Evolutionary conservation across 2,329 filamentous ascomycete species (phyloP).

Genomic region (Aspergillus sp.): DNA sequence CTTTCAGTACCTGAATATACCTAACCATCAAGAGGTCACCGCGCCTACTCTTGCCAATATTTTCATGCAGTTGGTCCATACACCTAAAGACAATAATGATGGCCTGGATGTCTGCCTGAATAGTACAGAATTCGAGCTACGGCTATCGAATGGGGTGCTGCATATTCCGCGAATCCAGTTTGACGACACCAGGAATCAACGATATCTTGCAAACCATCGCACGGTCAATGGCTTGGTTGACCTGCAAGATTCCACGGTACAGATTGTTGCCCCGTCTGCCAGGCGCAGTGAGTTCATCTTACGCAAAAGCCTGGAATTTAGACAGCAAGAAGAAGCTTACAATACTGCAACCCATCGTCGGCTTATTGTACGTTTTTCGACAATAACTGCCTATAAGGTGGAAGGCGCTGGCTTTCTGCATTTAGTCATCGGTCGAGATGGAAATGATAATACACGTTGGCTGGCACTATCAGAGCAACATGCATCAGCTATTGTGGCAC

Average conservation of each 20-base stretch:
- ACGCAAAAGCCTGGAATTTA: neutral
- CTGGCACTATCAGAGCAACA: conserved; percentile 1
- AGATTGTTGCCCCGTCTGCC: neutral
- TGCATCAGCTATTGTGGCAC: neutral
- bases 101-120: neutral
- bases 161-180: neutral
- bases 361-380: neutral
- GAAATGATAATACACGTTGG: neutral
- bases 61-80: neutral
- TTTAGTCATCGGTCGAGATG: neutral
- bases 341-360: neutral
- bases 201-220: neutral
- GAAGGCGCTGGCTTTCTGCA: conserved; percentile 1
- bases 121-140: conserved; percentile 3
- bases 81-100: neutral
- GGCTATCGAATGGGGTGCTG: neutral
- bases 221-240: neutral
- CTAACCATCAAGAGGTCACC: neutral
- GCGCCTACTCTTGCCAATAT: neutral
- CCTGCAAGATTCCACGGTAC: neutral
- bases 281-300: neutral
- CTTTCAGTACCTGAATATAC: conserved; percentile 5
- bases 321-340: too few relatives aligned
- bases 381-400: neutral
- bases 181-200: neutral